Evolutionary conservation across 768 basidiomycete genomes (phyloP).

Genomic region (Pleurotus tuoliensis): DNA sequence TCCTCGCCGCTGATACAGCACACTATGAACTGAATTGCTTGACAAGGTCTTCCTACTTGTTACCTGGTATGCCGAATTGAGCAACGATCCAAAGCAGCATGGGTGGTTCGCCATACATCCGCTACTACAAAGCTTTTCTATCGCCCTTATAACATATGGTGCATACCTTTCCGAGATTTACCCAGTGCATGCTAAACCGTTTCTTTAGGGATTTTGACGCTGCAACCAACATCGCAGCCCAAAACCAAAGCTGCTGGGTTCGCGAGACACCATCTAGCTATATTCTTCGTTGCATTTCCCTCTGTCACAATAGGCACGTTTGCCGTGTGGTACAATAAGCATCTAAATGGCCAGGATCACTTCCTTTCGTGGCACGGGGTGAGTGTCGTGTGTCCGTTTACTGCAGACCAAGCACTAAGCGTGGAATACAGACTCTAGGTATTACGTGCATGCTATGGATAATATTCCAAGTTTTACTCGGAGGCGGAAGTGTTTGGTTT

Average conservation of each 20-base stretch:
- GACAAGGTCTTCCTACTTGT: slow-evolving; percentile 34
- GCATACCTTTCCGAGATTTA: slow-evolving; percentile 11
- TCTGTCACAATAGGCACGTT: slow-evolving; percentile 54
- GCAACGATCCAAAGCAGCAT: slow-evolving; percentile 36
- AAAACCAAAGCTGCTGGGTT: slow-evolving; percentile 65
- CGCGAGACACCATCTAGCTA: slow-evolving; percentile 62
- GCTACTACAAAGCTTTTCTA: slow-evolving; percentile 51
- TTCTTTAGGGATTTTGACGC: slow-evolving; percentile 61
- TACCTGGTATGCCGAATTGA: slow-evolving; percentile 45
- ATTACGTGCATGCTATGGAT: slow-evolving; percentile 62
- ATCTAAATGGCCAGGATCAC: slow-evolving; percentile 43
- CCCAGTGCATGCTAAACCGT: neutral
- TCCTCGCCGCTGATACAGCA: neutral
- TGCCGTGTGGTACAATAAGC: slow-evolving; percentile 65
- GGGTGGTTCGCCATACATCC: slow-evolving; percentile 73
- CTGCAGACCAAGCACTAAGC: too few species aligned
- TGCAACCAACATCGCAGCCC: slow-evolving; percentile 69
- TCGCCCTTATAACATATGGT: slow-evolving; percentile 64
- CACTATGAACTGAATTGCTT: neutral
- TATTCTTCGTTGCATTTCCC: slow-evolving; percentile 53
- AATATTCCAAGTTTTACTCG: slow-evolving; percentile 53
- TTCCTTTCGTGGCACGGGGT: slow-evolving; percentile 78
- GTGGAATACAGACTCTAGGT: slow-evolving; percentile 50
- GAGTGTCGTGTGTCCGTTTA: slow-evolving; percentile 16
- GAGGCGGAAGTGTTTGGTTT: slow-evolving; percentile 78